A percentile compares a stretch with the other conserved stretches of the same genome.
These are phyloP conservation scores for Clavulina sp. DNA, from an alignment of 768 basidiomycete species.

Conservation along the genomic window DNA sequence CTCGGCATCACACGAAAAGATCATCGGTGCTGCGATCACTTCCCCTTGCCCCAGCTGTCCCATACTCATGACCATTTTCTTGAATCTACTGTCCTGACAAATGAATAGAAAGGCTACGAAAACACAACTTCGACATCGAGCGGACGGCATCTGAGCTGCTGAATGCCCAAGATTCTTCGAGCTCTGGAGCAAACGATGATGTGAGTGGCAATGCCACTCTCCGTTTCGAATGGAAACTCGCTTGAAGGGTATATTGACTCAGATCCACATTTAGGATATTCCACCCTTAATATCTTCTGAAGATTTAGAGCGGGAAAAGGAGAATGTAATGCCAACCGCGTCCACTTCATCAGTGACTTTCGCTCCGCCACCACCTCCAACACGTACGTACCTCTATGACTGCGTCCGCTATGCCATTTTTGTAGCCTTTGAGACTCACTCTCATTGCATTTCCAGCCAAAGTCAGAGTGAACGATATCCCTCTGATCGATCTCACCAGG, in stretches of 20 bases:
- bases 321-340: not conserved
- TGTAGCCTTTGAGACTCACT: not conserved
- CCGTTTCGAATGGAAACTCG: too few relatives aligned
- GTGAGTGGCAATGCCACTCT: not conserved
- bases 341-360: not conserved
- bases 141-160: not conserved
- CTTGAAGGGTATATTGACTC: not conserved
- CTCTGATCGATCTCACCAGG: not conserved
- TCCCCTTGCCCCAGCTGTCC: not conserved
- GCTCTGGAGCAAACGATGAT: not conserved
- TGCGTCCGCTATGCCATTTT: not conserved
- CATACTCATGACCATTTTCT: too few relatives aligned
- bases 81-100: too few relatives aligned
- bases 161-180: not conserved
- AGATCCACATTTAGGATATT: not conserved
- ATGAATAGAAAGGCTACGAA: not conserved
- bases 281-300: not conserved
- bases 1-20: not conserved
- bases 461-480: not conserved
- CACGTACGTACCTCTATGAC: not conserved
- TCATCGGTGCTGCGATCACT: not conserved
- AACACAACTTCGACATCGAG: not conserved
- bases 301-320: not conserved
- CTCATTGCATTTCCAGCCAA: not conserved
- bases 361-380: not conserved